A percentile compares a stretch with the other conserved stretches of the same genome.
These are phyloP conservation scores for Debaryomyces psychrophilus DNA, from an alignment of 1,139 yeast genomes.

Conservation along the genomic window DNA sequence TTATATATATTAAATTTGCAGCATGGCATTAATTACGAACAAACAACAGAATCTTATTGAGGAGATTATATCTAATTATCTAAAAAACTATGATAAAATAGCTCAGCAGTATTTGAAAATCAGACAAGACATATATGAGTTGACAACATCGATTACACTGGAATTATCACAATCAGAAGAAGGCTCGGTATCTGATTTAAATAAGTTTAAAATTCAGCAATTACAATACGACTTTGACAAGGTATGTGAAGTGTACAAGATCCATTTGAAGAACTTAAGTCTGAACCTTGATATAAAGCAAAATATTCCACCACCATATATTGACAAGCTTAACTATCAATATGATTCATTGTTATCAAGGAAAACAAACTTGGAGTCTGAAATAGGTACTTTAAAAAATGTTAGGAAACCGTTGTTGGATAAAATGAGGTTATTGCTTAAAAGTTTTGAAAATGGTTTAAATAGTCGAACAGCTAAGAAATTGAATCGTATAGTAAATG, in stretches of 20 bases:
- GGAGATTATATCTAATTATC: conserved; percentile 33
- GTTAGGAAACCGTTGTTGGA: conserved; percentile 43
- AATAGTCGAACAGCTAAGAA: conserved; percentile 19
- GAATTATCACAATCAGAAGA: conserved; percentile 18
- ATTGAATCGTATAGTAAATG: conserved; percentile 13
- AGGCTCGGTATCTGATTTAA: conserved; percentile 14
- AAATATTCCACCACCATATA: conserved; percentile 22
- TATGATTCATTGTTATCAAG: conserved; percentile 24
- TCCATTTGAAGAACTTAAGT: conserved; percentile 29
- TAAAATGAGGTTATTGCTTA: conserved; percentile 32
- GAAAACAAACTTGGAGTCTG: conserved; percentile 23
- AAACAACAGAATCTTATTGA: conserved; percentile 40
- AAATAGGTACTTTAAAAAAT: conserved; percentile 31
- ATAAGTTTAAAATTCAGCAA: conserved; percentile 22
- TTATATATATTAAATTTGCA: not conserved
- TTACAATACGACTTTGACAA: conserved; percentile 33
- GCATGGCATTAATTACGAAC: conserved; percentile 33
- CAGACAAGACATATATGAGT: conserved; percentile 37
- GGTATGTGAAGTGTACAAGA: conserved; percentile 27
- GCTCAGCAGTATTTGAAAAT: conserved; percentile 36
- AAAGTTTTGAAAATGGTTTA: conserved; percentile 27
- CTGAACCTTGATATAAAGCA: conserved; percentile 24
- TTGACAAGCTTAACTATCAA: conserved; percentile 25
- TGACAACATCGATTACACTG: conserved; percentile 18
- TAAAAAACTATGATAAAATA: conserved; percentile 39